Percentiles rank a stretch among this genome's conserved stretches.
Evolutionary conservation across 495 filamentous ascomycete genomes (phyloP).

Genomic region (Penicillium paradoxum): DNA sequence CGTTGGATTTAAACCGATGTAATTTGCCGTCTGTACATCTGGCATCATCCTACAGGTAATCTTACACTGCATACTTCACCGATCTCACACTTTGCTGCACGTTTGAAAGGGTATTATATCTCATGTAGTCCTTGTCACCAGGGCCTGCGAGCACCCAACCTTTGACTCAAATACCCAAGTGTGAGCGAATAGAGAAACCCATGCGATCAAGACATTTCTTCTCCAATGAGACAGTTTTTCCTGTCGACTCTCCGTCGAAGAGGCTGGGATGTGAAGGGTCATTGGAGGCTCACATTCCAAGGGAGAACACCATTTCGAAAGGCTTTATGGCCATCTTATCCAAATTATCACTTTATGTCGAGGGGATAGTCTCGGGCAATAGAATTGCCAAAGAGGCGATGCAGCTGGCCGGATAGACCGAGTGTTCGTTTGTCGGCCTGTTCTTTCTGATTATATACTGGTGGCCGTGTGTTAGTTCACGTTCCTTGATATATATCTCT

Average conservation of each 20-base stretch:
- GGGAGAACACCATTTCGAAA: too few species aligned
- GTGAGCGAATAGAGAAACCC: constrained; percentile 11
- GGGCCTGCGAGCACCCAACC: background rate
- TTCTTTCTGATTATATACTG: background rate
- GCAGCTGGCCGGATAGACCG: constrained; percentile 46
- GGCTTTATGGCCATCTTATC: too few species aligned
- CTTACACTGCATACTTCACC: background rate
- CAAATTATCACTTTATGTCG: too few species aligned
- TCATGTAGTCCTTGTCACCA: too few species aligned
- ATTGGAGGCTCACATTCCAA: too few species aligned
- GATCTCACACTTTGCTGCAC: too few species aligned
- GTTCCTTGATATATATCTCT: too few species aligned
- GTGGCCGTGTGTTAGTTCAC: background rate
- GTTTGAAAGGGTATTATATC: too few species aligned
- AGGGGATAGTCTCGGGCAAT: constrained; percentile 49
- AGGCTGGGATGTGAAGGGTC: too few species aligned
- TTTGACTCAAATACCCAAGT: background rate
- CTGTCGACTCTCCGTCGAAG: too few species aligned
- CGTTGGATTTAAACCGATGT: background rate
- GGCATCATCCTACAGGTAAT: background rate
- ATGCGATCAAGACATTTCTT: too few species aligned
- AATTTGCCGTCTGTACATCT: background rate
- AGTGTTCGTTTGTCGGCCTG: constrained; percentile 43
- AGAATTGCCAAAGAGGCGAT: constrained; percentile 54
- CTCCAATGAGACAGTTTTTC: too few species aligned